Evolutionary conservation across 768 basidiomycete genomes (phyloP).

Genomic region (Pleurotus eryngii): DNA sequence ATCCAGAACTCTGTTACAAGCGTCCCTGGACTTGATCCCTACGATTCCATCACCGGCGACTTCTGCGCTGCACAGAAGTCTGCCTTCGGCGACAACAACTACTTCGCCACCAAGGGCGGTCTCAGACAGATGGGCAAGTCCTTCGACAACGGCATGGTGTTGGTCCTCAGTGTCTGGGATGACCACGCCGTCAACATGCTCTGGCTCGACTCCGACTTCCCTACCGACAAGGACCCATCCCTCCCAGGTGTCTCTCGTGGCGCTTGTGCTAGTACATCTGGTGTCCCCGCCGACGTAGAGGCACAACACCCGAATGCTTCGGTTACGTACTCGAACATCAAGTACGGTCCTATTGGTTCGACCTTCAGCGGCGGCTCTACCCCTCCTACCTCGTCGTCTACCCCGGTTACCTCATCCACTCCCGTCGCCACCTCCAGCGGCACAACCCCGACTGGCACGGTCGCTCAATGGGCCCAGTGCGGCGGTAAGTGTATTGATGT

Average conservation of each 20-base stretch:
- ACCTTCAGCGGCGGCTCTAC: constrained; percentile 27
- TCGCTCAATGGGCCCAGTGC: constrained; percentile 33
- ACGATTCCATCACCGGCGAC: constrained; percentile 45
- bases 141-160: constrained; percentile 41
- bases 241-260: constrained; percentile 46
- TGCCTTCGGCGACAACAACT: constrained; percentile 43
- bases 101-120: constrained; percentile 42
- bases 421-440: constrained; percentile 17
- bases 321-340: constrained; percentile 55
- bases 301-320: constrained; percentile 31
- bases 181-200: constrained; percentile 54
- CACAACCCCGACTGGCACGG: constrained; percentile 24
- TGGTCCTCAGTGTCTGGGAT: constrained; percentile 52
- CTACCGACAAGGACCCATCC: constrained; percentile 27
- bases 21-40: constrained; percentile 37
- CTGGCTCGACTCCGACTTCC: constrained; percentile 56
- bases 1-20: constrained; percentile 47
- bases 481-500: constrained; percentile 13
- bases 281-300: constrained; percentile 43
- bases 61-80: constrained; percentile 49
- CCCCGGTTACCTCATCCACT: constrained; percentile 4
- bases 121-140: constrained; percentile 31
- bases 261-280: constrained; percentile 45
- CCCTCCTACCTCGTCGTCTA: constrained; percentile 6
- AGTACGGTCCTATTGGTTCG: constrained; percentile 46